These are phyloP conservation scores for Moniliophthora roreri DNA, from an alignment of 1,284 basidiomycete genomes.

Conservation along the genomic window DNA sequence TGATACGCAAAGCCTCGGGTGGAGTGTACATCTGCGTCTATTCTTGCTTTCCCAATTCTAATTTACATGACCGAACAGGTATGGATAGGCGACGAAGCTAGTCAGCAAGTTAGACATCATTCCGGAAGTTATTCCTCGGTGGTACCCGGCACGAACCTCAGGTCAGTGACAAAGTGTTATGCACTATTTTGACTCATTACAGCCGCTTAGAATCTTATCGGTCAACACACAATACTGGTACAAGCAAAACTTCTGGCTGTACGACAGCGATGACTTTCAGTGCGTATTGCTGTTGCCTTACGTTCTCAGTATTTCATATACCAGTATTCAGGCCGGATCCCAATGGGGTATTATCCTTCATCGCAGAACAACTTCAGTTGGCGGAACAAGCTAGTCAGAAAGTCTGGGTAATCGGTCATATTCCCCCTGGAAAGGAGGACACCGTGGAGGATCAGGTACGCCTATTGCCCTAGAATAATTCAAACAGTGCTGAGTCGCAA, in stretches of 20 bases:
- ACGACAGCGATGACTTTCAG: slow-evolving; percentile 45
- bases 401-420: slow-evolving; percentile 54
- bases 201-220: slow-evolving; percentile 43
- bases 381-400: slow-evolving; percentile 54
- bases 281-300: slow-evolving; percentile 22
- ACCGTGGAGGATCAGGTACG: slow-evolving; percentile 41
- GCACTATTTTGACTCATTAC: neutral
- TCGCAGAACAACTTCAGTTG: slow-evolving; percentile 49
- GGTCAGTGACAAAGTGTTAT: slow-evolving; percentile 24
- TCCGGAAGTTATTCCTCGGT: slow-evolving; percentile 50
- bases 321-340: slow-evolving; percentile 35
- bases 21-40: slow-evolving; percentile 32
- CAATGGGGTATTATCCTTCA: slow-evolving; percentile 40
- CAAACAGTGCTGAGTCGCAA: too few species aligned
- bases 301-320: neutral
- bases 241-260: slow-evolving; percentile 54
- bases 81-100: slow-evolving; percentile 38
- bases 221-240: slow-evolving; percentile 62
- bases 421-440: slow-evolving; percentile 49
- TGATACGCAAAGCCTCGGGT: slow-evolving; percentile 44
- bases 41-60: neutral
- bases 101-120: slow-evolving; percentile 38
- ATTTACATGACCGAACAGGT: slow-evolving; percentile 25
- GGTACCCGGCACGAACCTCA: slow-evolving; percentile 42
- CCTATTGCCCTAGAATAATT: neutral